Conservation (phyloP, 164 flowering plant species). For the Amborella trichopoda region DNA sequence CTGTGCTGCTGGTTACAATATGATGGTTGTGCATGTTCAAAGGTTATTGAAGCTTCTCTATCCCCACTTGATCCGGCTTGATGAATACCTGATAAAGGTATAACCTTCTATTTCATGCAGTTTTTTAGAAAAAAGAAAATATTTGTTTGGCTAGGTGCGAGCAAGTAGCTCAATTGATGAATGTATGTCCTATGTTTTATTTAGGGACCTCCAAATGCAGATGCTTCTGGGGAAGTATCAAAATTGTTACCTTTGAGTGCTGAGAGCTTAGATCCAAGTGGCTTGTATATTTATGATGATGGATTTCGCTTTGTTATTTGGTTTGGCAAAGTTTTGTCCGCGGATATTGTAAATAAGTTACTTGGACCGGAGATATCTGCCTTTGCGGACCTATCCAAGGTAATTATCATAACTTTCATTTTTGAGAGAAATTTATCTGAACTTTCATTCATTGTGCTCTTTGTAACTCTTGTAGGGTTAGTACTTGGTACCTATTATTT, state of each 20-base stretch:
- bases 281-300: constrained; percentile 81
- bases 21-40: constrained; percentile 82
- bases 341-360: constrained; percentile 51
- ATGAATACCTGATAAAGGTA: constrained; percentile 73
- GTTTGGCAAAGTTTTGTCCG: constrained; percentile 82
- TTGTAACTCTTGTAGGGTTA: too few relatives aligned
- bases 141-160: too few relatives aligned
- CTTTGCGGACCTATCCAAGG: constrained; percentile 54
- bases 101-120: constrained; percentile 3
- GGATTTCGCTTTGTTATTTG: constrained; percentile 83
- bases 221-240: constrained; percentile 24
- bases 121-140: too few relatives aligned
- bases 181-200: too few relatives aligned
- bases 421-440: too few relatives aligned
- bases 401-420: constrained; percentile 11
- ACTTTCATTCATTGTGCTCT: too few relatives aligned
- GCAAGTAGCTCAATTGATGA: too few relatives aligned
- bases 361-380: constrained; percentile 58
- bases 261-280: constrained; percentile 75
- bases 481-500: too few relatives aligned
- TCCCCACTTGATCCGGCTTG: constrained; percentile 71
- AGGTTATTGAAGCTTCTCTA: constrained; percentile 72
- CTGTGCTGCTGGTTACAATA: constrained; percentile 78
- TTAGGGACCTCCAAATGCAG: constrained; percentile 33
- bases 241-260: constrained; percentile 48